A percentile compares a stretch with the other conserved stretches of the same genome.
Conservation (phyloP, 805 yeast genomes). For the Pichia nakasei region DNA sequence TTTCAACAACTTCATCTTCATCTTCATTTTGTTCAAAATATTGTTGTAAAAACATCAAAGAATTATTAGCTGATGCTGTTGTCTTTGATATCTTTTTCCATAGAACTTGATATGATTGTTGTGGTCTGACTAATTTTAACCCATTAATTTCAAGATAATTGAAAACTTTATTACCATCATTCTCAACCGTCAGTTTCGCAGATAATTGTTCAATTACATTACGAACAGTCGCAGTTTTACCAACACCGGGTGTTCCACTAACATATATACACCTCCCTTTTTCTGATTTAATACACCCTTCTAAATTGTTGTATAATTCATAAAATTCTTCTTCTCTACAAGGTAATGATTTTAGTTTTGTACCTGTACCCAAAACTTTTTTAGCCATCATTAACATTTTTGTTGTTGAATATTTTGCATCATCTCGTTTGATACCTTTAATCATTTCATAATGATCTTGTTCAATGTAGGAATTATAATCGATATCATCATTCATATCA, state of each 20-base stretch:
- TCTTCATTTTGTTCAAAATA: constrained; percentile 37
- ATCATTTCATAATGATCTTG: constrained; percentile 4
- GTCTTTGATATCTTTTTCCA: constrained; percentile 69
- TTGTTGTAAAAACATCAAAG: constrained; percentile 62
- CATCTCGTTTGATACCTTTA: not conserved
- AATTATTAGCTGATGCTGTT: constrained; percentile 50
- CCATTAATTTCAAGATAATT: constrained; percentile 86
- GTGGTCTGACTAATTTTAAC: constrained; percentile 70
- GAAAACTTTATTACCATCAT: constrained; percentile 32
- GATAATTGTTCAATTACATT: constrained; percentile 72
- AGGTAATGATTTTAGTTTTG: constrained; percentile 49
- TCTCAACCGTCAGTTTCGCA: constrained; percentile 14
- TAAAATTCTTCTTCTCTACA: constrained; percentile 82
- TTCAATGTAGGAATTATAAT: not conserved
- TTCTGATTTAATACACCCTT: constrained; percentile 58
- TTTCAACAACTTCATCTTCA: constrained; percentile 8
- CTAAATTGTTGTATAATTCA: constrained; percentile 56
- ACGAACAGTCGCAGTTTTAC: constrained; percentile 88
- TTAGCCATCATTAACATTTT: constrained; percentile 30
- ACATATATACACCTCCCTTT: constrained; percentile 82
- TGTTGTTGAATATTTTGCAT: constrained; percentile 12
- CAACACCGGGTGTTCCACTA: constrained; percentile 98
- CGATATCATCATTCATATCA: constrained; percentile 6
- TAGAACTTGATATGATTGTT: constrained; percentile 68
- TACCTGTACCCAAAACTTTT: constrained; percentile 29